A percentile compares a stretch with the other conserved stretches of the same genome.
These are phyloP conservation scores for Chlorencoelia australis DNA, from an alignment of 2,329 filamentous ascomycete species.

Conservation along the genomic window DNA sequence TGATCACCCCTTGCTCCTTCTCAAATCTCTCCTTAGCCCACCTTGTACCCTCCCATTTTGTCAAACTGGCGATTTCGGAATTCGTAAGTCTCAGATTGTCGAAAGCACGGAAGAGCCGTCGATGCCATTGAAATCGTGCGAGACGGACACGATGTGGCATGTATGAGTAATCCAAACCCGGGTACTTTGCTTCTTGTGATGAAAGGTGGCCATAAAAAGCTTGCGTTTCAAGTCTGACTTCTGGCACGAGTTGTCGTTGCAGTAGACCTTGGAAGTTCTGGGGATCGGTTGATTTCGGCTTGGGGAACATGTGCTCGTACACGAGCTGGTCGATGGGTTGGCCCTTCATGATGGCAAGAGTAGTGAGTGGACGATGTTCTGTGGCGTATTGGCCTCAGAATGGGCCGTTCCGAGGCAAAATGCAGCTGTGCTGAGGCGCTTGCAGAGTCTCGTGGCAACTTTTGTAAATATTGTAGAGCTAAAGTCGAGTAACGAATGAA, in stretches of 20 bases:
- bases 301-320: conserved; percentile 64
- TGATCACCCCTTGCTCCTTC: conserved; percentile 59
- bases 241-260: conserved; percentile 57
- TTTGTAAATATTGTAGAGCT: no score
- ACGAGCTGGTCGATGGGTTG: conserved; percentile 61
- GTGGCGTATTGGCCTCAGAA: no score
- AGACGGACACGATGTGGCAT: conserved; percentile 67
- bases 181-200: conserved; percentile 72
- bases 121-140: conserved; percentile 66
- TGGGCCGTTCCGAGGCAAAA: no score
- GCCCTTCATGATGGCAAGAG: conserved; percentile 46
- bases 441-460: no score
- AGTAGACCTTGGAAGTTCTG: conserved; percentile 62
- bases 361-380: conserved; percentile 4
- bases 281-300: conserved; percentile 56
- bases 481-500: no score
- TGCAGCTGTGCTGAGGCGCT: no score
- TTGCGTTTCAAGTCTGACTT: conserved; percentile 66
- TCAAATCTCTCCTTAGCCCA: conserved; percentile 78
- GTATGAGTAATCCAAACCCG: conserved; percentile 69
- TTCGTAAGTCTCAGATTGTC: conserved; percentile 58
- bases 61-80: conserved; percentile 59
- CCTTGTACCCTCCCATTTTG: conserved; percentile 74
- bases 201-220: conserved; percentile 71
- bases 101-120: conserved; percentile 66